Evolutionary conservation across 208 protist species (phyloP).

Genomic region (Wallacemonas sp.): DNA sequence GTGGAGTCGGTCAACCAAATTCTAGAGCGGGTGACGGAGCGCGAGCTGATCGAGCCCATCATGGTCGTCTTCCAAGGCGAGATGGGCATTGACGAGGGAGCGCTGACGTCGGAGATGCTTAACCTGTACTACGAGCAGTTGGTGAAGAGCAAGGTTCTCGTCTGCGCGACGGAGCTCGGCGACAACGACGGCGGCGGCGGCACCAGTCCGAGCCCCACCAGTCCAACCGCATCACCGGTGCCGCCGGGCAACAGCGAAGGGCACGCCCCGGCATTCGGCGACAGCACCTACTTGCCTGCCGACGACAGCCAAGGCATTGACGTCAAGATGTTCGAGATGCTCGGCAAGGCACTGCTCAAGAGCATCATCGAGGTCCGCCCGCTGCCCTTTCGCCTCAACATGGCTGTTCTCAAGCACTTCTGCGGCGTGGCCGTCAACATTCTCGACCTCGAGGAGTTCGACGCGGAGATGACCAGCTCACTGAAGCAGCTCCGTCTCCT

Average conservation of each 20-base stretch:
- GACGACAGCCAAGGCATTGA: constrained; percentile 37
- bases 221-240: neutral
- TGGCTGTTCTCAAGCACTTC: constrained; percentile 63
- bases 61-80: constrained; percentile 81
- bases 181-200: constrained; percentile 14
- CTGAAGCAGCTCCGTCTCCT: constrained; percentile 58
- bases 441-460: constrained; percentile 69
- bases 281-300: constrained; percentile 40
- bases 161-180: constrained; percentile 38
- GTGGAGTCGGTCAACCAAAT: constrained; percentile 63
- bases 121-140: constrained; percentile 73
- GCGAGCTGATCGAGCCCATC: constrained; percentile 48
- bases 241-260: neutral
- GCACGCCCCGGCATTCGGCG: constrained; percentile 5
- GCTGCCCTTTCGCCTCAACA: constrained; percentile 62
- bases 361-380: constrained; percentile 62
- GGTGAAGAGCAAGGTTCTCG: constrained; percentile 43
- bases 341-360: constrained; percentile 69
- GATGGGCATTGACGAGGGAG: constrained; percentile 69
- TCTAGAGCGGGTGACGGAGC: constrained; percentile 40
- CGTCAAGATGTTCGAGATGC: constrained; percentile 40
- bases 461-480: constrained; percentile 36
- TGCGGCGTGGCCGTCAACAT: constrained; percentile 42
- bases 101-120: constrained; percentile 73
- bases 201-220: neutral